Conservation (phyloP, 2,329 filamentous ascomycete genomes). For the Aspergillus fischeri region DNA sequence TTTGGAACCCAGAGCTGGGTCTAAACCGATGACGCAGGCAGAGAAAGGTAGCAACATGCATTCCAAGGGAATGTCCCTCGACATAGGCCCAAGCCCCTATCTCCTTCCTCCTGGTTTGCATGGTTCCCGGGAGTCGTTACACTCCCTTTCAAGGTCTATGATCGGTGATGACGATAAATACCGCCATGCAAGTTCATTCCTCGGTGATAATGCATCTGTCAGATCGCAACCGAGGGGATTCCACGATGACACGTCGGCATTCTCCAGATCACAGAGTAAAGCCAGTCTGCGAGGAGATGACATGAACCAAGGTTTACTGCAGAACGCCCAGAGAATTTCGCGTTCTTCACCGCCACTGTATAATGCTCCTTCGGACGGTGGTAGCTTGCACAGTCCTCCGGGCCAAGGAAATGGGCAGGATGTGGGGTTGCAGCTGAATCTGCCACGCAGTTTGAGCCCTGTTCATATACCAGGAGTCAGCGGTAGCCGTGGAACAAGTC, state of each 20-base stretch:
- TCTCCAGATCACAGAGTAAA: conserved; percentile 47
- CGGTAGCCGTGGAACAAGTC: conserved; percentile 7
- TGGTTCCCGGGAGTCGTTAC: conserved; percentile 77
- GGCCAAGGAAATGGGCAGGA: conserved; percentile 14
- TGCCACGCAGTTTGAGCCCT: conserved; percentile 19
- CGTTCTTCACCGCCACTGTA: conserved; percentile 45
- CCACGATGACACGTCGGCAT: conserved; percentile 50
- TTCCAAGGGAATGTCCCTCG: conserved; percentile 54
- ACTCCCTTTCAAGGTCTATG: conserved; percentile 75
- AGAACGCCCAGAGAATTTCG: conserved; percentile 57
- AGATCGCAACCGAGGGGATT: conserved; percentile 32
- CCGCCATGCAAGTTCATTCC: conserved; percentile 57
- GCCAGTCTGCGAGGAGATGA: conserved; percentile 41
- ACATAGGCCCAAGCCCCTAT: conserved; percentile 71
- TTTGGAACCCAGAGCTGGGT: conserved; percentile 32
- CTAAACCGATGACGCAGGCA: conserved; percentile 54
- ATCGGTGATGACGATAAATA: conserved; percentile 80
- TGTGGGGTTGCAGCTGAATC: conserved; percentile 17
- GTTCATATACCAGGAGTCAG: conserved; percentile 12
- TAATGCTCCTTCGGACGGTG: conserved; percentile 15
- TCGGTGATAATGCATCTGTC: conserved; percentile 40
- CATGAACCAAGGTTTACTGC: conserved; percentile 50
- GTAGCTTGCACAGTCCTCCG: conserved; percentile 2
- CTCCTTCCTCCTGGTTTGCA: conserved; percentile 82
- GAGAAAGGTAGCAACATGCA: conserved; percentile 41